Evolutionary conservation across 345 rosid genomes (phyloP), one percentile per base, ranked within the genome.

Genomic region (Melaleuca quinquenervia): DNA sequence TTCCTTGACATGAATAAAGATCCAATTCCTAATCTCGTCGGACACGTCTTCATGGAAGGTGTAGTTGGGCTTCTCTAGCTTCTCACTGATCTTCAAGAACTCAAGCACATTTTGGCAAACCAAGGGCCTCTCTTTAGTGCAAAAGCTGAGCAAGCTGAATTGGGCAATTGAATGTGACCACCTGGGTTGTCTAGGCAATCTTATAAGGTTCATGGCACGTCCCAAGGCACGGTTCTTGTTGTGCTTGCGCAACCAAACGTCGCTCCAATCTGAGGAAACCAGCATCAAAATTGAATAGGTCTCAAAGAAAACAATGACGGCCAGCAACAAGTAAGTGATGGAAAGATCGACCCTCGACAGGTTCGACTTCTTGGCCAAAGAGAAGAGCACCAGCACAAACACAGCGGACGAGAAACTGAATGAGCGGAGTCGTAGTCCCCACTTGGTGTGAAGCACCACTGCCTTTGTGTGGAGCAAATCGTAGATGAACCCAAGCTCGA

Each of bases 241-340:
- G 6, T 60, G 24, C 27, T 1, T n/a, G 50, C 75, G 36, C 18
- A 58, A 12, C 88, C 85, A 53, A 2, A 84, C 15, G 21, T 78
- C 32, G 7, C 87, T 50, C 90, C 89, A 85, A 24, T 84, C 85
- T 1, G 92, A 91, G 11, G 84, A 52, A 18, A 83, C 5, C 13
- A 76, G 80, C 56, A 52, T 2, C 15, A 54, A 82, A 5, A 70
- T 13, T 11, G 90, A 82, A 51, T 45, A 76, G 11, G 58, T 29
- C 24, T 91, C 91, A 7, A 89, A 70, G 41, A 62, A 16, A 76
- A 88, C 11, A 16, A 89, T 89, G 5, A 82, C 87, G 6, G 14
- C 56, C 26, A 90, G 85, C 74, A 90, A 52, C 24, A 54, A 29
- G 15, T 82, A 90, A 53, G 91, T 85, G 7, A 91, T 22, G 53